These are phyloP conservation scores for Epichloe glyceriae DNA, from an alignment of 2,329 filamentous ascomycete species.

Conservation along the genomic window DNA sequence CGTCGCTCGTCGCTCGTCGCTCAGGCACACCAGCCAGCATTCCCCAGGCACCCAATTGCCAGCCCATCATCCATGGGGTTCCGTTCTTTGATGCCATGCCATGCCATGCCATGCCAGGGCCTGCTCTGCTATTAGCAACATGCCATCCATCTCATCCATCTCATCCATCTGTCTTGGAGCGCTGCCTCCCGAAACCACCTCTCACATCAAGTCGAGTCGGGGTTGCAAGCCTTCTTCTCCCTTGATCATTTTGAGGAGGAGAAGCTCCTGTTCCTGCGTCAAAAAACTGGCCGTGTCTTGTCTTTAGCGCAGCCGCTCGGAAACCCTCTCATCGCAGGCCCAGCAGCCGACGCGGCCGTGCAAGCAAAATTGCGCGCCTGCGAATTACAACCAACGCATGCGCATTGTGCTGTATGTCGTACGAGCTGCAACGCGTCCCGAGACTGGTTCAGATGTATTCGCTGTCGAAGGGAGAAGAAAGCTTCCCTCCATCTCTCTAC, in stretches of 20 bases:
- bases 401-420: too few relatives aligned
- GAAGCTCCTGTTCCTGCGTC: background rate
- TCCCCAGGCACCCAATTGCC: too few relatives aligned
- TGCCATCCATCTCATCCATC: too few relatives aligned
- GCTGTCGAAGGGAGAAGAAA: background rate
- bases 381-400: too few relatives aligned
- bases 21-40: too few relatives aligned
- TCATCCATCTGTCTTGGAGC: background rate
- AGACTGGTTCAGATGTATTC: conserved; percentile 4
- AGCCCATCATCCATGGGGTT: too few relatives aligned
- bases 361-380: too few relatives aligned
- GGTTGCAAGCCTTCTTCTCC: background rate
- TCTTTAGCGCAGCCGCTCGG: background rate
- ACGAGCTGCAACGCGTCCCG: background rate
- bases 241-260: background rate
- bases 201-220: background rate
- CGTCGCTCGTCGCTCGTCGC: too few relatives aligned
- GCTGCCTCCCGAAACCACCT: background rate
- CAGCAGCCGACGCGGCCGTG: too few relatives aligned
- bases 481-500: background rate
- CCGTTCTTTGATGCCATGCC: background rate
- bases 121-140: too few relatives aligned
- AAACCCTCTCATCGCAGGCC: background rate
- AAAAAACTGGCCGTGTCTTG: background rate
- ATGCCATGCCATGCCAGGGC: too few relatives aligned